Evolutionary conservation across 2,329 filamentous ascomycete species (phyloP).

Genomic region (Venturia effusa): DNA sequence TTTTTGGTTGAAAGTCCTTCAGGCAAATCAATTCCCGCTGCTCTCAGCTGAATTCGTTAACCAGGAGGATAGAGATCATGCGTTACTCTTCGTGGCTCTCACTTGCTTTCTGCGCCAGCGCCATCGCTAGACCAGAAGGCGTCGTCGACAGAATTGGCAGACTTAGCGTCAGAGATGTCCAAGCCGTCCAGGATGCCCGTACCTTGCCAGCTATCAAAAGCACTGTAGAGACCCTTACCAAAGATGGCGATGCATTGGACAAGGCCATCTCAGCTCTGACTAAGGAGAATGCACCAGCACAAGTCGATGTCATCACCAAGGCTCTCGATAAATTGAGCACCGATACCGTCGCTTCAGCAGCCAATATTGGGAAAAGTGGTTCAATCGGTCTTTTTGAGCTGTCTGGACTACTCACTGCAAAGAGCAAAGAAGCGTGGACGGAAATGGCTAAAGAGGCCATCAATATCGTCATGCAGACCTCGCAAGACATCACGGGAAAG

Average conservation of each 20-base stretch:
- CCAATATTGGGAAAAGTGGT: background rate
- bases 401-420: background rate
- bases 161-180: background rate
- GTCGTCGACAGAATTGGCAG: background rate
- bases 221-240: background rate
- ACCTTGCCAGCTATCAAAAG: background rate
- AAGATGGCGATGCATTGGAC: background rate
- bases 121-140: background rate
- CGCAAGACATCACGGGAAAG: background rate
- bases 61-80: background rate
- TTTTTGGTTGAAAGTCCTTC: background rate
- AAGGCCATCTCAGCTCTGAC: slow-evolving; percentile 1
- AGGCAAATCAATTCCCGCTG: background rate
- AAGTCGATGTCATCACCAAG: background rate
- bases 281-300: background rate
- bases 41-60: background rate
- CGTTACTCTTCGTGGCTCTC: background rate
- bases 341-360: background rate
- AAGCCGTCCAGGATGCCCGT: background rate
- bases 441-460: background rate
- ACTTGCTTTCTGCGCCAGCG: background rate
- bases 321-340: background rate
- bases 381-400: background rate
- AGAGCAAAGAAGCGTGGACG: background rate
- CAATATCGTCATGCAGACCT: background rate